Evolutionary conservation across 768 basidiomycete species (phyloP).

Genomic region (Kwoniella dejecticola): DNA sequence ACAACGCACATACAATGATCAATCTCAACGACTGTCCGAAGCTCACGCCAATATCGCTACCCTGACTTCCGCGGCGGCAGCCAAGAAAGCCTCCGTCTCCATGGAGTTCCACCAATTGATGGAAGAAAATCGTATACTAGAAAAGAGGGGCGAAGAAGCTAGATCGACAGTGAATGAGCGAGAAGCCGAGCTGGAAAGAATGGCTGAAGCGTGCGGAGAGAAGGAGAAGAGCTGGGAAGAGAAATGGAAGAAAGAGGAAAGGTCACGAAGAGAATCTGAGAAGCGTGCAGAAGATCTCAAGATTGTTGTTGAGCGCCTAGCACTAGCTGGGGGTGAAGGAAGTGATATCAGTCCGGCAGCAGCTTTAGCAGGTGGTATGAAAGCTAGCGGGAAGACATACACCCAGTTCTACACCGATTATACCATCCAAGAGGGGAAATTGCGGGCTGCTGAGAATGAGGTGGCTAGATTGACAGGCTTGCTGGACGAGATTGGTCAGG

Average conservation of each 20-base stretch:
- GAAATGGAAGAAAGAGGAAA: constrained; percentile 72
- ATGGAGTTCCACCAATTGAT: constrained; percentile 73
- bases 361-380: constrained; percentile 76
- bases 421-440: constrained; percentile 79
- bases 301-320: constrained; percentile 54
- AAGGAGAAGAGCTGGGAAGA: constrained; percentile 69
- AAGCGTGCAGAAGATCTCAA: constrained; percentile 72
- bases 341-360: constrained; percentile 80
- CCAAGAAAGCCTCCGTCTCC: constrained; percentile 79
- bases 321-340: constrained; percentile 59
- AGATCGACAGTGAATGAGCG: constrained; percentile 78
- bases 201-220: constrained; percentile 69
- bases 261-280: constrained; percentile 69
- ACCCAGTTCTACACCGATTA: constrained; percentile 93
- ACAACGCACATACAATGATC: constrained; percentile 70
- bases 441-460: constrained; percentile 74
- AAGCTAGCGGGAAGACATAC: constrained; percentile 77
- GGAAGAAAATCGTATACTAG: constrained; percentile 78
- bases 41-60: constrained; percentile 73
- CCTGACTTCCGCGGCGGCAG: constrained; percentile 74
- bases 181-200: constrained; percentile 76
- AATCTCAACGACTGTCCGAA: constrained; percentile 74
- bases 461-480: constrained; percentile 82
- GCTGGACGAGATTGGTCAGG: constrained; percentile 74
- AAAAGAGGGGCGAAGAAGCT: constrained; percentile 81